Conservation (phyloP, 83 land plant species). For the Larix sibirica region DNA sequence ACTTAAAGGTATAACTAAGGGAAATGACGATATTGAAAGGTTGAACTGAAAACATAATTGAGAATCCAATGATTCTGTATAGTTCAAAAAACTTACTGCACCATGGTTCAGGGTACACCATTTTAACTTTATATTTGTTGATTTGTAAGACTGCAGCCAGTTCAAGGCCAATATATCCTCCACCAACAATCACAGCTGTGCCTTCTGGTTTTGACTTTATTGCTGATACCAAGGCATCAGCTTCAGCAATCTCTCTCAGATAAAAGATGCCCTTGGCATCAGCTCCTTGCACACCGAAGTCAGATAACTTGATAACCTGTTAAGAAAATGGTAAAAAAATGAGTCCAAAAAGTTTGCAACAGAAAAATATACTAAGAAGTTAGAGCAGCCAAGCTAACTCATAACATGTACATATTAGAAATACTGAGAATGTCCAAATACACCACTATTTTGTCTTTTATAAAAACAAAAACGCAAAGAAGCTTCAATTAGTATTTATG, state of each 20-base stretch:
- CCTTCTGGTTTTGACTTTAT: constrained; percentile 76
- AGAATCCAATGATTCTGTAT: neutral
- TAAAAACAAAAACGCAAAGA: neutral
- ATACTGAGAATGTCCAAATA: neutral
- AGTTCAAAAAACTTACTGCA: constrained; percentile 79
- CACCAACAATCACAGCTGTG: constrained; percentile 93
- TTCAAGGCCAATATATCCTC: constrained; percentile 99
- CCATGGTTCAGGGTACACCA: constrained; percentile 99
- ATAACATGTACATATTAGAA: neutral
- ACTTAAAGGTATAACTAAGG: neutral
- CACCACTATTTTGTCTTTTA: neutral
- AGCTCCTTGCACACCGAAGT: constrained; percentile 95
- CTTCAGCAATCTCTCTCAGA: constrained; percentile 94
- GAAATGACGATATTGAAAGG: neutral
- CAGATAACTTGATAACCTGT: constrained; percentile 84
- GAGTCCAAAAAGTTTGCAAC: neutral
- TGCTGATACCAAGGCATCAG: constrained; percentile 81
- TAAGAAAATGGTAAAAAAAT: neutral
- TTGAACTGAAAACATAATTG: neutral
- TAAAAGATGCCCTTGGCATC: constrained; percentile 92
- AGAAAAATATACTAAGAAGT: neutral
- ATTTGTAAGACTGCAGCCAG: constrained; percentile 78
- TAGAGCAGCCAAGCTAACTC: neutral
- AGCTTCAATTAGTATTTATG: neutral
- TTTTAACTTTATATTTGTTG: constrained; percentile 86